A percentile compares a stretch with the other conserved stretches of the same genome.
Evolutionary conservation across 306 rosid species (phyloP).

Genomic region (Abrus pulchellus): DNA sequence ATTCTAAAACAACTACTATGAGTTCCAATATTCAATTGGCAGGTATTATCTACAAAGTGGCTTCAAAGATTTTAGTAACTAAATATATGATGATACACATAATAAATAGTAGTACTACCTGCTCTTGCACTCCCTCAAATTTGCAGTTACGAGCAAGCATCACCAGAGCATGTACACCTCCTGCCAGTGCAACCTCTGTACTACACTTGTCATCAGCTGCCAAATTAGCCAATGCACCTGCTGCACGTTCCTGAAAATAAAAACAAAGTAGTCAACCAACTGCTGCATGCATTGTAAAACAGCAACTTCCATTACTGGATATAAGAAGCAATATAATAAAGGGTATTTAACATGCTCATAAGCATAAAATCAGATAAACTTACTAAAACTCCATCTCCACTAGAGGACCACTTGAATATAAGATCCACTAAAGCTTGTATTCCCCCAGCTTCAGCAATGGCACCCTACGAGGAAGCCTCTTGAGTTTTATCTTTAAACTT

Average conservation of each 20-base stretch:
- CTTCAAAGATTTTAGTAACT: conserved; percentile 32
- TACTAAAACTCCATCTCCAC: conserved; percentile 98
- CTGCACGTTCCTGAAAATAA: conserved; percentile 92
- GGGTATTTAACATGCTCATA: conserved; percentile 41
- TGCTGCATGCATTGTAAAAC: conserved; percentile 31
- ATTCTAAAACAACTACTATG: conserved; percentile 30
- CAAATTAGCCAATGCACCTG: conserved; percentile 99
- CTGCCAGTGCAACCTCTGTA: conserved; percentile 95
- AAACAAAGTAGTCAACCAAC: conserved; percentile 33
- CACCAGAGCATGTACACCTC: conserved; percentile 98
- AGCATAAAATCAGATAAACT: conserved; percentile 50
- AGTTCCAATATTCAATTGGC: conserved; percentile 33
- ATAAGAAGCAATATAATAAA: conserved; percentile 27
- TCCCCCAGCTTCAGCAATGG: conserved; percentile 99
- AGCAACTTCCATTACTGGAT: conserved; percentile 40
- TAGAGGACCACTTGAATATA: conserved; percentile 97
- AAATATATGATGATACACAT: conserved; percentile 14
- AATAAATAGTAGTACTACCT: conserved; percentile 64
- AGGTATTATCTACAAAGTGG: conserved; percentile 33
- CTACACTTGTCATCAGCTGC: conserved; percentile 99
- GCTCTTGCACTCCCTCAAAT: conserved; percentile 99
- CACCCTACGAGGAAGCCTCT: conserved; percentile 68
- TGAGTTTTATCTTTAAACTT: conserved; percentile 43
- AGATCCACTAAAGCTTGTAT: conserved; percentile 96
- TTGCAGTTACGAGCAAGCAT: conserved; percentile 99